Evolutionary conservation across 495 filamentous ascomycete species (phyloP).

Genomic region (Apiosordaria backusii): DNA sequence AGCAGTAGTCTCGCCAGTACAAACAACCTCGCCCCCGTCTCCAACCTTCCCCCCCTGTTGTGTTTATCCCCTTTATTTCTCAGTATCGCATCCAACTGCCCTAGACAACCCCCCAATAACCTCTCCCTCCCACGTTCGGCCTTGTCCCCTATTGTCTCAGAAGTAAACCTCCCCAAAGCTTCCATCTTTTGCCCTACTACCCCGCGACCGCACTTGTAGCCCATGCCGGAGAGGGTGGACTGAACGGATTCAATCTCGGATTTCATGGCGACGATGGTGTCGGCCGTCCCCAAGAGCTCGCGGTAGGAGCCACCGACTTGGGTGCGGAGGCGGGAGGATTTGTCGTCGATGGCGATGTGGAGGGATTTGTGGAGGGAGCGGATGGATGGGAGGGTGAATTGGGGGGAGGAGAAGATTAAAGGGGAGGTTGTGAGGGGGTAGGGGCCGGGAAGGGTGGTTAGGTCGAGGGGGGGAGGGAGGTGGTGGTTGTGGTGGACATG

Average conservation of each 20-base stretch:
- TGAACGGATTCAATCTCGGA: constrained; percentile 71
- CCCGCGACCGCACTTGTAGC: constrained; percentile 70
- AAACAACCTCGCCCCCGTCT: constrained; percentile 75
- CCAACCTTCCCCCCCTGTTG: constrained; percentile 46
- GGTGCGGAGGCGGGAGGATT: constrained; percentile 80
- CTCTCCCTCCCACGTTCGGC: constrained; percentile 36
- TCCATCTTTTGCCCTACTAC: constrained; percentile 63
- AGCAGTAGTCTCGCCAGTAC: constrained; percentile 62
- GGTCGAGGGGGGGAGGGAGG: constrained; percentile 39
- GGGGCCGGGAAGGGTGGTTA: constrained; percentile 55
- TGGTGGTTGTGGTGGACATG: constrained; percentile 22
- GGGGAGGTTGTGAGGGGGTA: constrained; percentile 59
- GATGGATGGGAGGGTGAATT: constrained; percentile 59
- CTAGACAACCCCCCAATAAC: constrained; percentile 40
- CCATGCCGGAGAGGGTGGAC: constrained; percentile 63
- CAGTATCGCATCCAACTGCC: constrained; percentile 37
- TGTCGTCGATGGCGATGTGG: constrained; percentile 62
- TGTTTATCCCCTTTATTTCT: constrained; percentile 44
- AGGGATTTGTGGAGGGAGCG: constrained; percentile 54
- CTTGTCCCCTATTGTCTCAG: constrained; percentile 20
- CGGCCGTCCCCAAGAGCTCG: constrained; percentile 87
- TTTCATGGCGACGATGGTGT: constrained; percentile 88
- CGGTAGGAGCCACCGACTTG: constrained; percentile 93
- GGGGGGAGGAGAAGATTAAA: constrained; percentile 69
- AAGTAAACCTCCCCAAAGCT: constrained; percentile 60